phyloP scores from a whole-genome alignment of 208 protist genomes.

The Phytomonas francai region DNA sequence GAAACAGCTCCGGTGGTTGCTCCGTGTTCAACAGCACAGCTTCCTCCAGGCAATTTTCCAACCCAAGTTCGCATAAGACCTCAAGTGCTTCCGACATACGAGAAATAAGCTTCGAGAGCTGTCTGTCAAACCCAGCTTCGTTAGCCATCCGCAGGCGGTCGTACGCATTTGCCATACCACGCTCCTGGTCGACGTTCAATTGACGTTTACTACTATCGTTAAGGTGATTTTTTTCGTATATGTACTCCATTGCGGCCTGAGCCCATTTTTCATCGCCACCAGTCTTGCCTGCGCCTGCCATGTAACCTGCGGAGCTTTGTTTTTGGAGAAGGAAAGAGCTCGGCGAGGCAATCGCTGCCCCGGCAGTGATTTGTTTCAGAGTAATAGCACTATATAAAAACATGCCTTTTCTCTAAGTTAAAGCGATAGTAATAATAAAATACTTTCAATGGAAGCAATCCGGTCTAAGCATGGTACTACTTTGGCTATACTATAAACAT shows the following conservation, averaged over 20 bases:
- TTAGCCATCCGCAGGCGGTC: constrained; percentile 59
- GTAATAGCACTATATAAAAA: not conserved
- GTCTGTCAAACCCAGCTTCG: constrained; percentile 38
- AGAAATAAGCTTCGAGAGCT: constrained; percentile 28
- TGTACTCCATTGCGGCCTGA: constrained; percentile 83
- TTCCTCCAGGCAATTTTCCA: constrained; percentile 48
- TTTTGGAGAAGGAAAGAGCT: constrained; percentile 42
- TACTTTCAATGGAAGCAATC: not conserved
- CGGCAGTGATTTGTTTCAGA: not conserved
- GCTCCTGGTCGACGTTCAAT: constrained; percentile 66
- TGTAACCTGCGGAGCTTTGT: constrained; percentile 64
- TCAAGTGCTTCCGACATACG: constrained; percentile 73
- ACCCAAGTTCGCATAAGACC: constrained; percentile 41
- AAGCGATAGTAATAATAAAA: not conserved
- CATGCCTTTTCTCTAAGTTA: not conserved
- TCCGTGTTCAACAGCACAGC: constrained; percentile 60
- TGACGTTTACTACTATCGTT: constrained; percentile 76
- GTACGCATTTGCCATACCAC: constrained; percentile 47
- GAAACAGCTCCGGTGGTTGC: constrained; percentile 62
- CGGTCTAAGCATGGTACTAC: not conserved
- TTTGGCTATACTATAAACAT: not conserved
- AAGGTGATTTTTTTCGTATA: constrained; percentile 79
- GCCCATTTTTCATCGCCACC: constrained; percentile 85
- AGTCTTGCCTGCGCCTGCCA: constrained; percentile 59
- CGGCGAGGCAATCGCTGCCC: not conserved